phyloP scores from a whole-genome alignment of 2,329 filamentous ascomycete species.

The Cyanodermella asteris region DNA sequence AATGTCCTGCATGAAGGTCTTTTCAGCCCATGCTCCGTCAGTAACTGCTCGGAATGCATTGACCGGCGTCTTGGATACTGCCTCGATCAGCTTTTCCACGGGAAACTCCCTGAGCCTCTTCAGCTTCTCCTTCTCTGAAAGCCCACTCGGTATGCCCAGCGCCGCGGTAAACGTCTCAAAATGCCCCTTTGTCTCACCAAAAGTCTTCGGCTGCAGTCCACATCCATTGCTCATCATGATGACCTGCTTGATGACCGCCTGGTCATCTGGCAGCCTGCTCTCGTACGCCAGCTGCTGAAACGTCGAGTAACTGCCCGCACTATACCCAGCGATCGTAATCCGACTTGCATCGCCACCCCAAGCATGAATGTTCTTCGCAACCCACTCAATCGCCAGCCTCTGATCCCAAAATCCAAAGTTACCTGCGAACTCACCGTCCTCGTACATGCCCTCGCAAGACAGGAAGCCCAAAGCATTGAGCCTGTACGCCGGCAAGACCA shows the following conservation, averaged over 20 bases:
- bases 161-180: slow-evolving; percentile 27
- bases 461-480: slow-evolving; percentile 9
- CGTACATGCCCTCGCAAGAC: slow-evolving; percentile 12
- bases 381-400: slow-evolving; percentile 9
- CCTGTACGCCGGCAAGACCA: slow-evolving; percentile 29
- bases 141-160: slow-evolving; percentile 20
- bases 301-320: slow-evolving; percentile 27
- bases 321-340: slow-evolving; percentile 27
- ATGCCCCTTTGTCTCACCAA: slow-evolving; percentile 26
- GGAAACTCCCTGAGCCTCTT: slow-evolving; percentile 20
- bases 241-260: slow-evolving; percentile 27
- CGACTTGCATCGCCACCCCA: slow-evolving; percentile 9
- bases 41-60: slow-evolving; percentile 33
- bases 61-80: slow-evolving; percentile 20
- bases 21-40: slow-evolving; percentile 25
- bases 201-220: slow-evolving; percentile 28
- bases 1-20: slow-evolving; percentile 22
- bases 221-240: slow-evolving; percentile 33
- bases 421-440: slow-evolving; percentile 25
- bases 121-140: slow-evolving; percentile 23
- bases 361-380: slow-evolving; percentile 8
- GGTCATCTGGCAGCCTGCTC: slow-evolving; percentile 23
- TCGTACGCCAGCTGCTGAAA: slow-evolving; percentile 38
- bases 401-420: slow-evolving; percentile 13
- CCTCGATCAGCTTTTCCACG: slow-evolving; percentile 19